Evolutionary conservation across 2,329 filamentous ascomycete genomes (phyloP), one percentile per base, ranked within the genome.

Genomic region (Myriangium duriaei): DNA sequence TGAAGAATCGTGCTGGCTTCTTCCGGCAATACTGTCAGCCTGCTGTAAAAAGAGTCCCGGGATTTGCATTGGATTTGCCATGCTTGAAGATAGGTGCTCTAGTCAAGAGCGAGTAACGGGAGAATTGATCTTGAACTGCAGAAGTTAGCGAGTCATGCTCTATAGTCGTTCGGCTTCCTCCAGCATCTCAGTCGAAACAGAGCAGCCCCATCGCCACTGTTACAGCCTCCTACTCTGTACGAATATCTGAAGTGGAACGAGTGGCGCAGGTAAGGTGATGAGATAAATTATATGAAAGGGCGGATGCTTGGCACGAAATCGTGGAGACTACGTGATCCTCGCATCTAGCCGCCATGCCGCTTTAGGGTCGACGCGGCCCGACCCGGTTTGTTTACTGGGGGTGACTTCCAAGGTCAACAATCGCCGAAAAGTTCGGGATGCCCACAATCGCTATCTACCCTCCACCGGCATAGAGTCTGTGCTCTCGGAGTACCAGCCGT

Each of bases 401-500:
- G 21, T 26, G 21, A 26, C 21, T 26, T 26, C 21, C 7, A 7
- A 26, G 21, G 21, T 26, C 21, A 26, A 26, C 21, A 26, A 7
- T 26, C 21, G 21, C 21, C 21, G n/a, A 26, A 26, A 26, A 26
- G 21, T 26, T 26, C 21, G 21, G 21, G 21, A 26, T 26, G n/a
- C 21, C n/a, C 21, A 13, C 30, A 39, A 39, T 39, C 36, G 36
- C 32, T 39, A 39, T 26, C 36, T 29, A 32, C 16, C 11, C 26
- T 37, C 16, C 29, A 39, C 28, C 36, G 16, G 29, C 17, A 29
- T 21, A 28, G 32, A 26, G 36, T 39, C 29, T 39, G 16, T 39
- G 36, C n/a, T 7, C 36, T 33, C 32, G 36, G 32, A 28, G 32
- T 33, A 28, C 36, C 21, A 39, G 30, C 36, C 30, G 36, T 33